Evolutionary conservation across 108 stramenopile genomes (phyloP), one percentile per base, ranked within the genome.

Genomic region (Seminavis robusta): DNA sequence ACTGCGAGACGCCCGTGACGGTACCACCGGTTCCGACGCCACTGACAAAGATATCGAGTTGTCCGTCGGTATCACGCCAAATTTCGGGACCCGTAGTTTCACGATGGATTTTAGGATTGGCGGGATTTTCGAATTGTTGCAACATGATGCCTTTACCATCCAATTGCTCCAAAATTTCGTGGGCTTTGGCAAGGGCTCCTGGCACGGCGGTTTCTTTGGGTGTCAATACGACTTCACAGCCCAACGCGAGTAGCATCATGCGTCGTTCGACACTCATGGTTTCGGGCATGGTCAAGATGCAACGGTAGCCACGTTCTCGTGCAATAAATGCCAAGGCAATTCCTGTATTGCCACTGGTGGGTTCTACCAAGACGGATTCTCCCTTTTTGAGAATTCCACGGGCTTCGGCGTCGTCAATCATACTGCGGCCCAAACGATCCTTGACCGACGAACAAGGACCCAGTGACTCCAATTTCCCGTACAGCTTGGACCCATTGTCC

Each of bases 241-340:
- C 86, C 38, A 88, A 47, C 13, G 79, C 69, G 37, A 77, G 21
- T 25, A 88, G 63, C 73, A 88, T 77, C 69, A 80, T 80, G 42
- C 81, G 75, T 43, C 81, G 62, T 71, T 88, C 86, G 25, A 80
- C 37, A 40, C 59, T 63, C 73, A 88, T 83, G 52, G 90, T 88
- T 66, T 97, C 96, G 0, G 94, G 94, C 92, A 97, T 92, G 47
- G 93, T 89, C 6, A 97, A 58, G 16, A 91, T 77, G 63, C 88
- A 94, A 19, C 73, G 42, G 57, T 76, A 92, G 21, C 86, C 66
- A 16, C 79, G 59, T 44, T 86, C 82, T n/a, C 83, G 70, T 41
- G 84, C 85, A 36, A 84, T 55, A 23, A 76, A 79, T 3, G 93
- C 93, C 4, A 94, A 54, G 13, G 79, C 78, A 38, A 94, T 94